Conservation (phyloP, 768 basidiomycete genomes). For the Amanita brunnescens region DNA sequence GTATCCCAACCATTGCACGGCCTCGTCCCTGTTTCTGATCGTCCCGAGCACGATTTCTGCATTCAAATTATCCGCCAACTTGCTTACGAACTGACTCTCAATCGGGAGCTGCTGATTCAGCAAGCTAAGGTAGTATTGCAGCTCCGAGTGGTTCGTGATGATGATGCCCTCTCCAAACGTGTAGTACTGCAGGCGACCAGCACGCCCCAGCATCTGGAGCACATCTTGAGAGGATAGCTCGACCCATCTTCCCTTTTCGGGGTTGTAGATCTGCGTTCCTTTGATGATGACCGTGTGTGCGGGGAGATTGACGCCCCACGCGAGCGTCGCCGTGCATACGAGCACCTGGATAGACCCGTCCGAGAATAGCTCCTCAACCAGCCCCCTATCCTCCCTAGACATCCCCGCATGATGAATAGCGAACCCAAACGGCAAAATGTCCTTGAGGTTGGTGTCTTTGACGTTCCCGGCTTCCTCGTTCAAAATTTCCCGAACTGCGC, state of each 20-base stretch:
- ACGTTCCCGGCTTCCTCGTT: slow-evolving; percentile 76
- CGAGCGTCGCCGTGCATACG: slow-evolving; percentile 95
- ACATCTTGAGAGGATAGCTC: slow-evolving; percentile 95
- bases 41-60: slow-evolving; percentile 96
- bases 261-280: slow-evolving; percentile 99
- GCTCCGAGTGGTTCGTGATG: slow-evolving; percentile 94
- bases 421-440: slow-evolving; percentile 92
- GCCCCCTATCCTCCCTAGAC: slow-evolving; percentile 80
- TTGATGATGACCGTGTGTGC: slow-evolving; percentile 99
- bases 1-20: slow-evolving; percentile 95
- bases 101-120: slow-evolving; percentile 98
- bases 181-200: slow-evolving; percentile 95
- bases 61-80: slow-evolving; percentile 91
- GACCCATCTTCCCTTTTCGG: slow-evolving; percentile 96
- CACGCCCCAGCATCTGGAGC: slow-evolving; percentile 96
- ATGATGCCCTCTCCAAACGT: slow-evolving; percentile 97
- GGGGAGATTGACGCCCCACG: slow-evolving; percentile 98
- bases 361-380: slow-evolving; percentile 91
- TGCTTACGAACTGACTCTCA: slow-evolving; percentile 89
- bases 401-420: slow-evolving; percentile 98
- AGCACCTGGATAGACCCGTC: slow-evolving; percentile 91
- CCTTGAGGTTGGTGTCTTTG: slow-evolving; percentile 75
- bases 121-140: slow-evolving; percentile 93
- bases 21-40: slow-evolving; percentile 91
- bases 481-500: slow-evolving; percentile 85